Conservation (phyloP, 129 eudicot genomes). For the Centaurea solstitialis region DNA sequence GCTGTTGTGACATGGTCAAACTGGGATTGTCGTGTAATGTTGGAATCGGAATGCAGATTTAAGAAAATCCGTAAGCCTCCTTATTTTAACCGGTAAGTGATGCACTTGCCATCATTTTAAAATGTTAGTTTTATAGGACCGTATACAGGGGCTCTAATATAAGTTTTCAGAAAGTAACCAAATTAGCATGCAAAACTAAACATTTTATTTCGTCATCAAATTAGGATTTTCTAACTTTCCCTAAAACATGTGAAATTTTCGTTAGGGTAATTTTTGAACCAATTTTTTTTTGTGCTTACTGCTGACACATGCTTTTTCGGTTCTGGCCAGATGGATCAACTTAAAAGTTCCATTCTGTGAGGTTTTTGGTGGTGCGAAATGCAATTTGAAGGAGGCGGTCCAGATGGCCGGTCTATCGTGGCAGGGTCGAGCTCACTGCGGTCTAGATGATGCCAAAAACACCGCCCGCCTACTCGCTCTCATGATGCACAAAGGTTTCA, state of each 20-base stretch:
- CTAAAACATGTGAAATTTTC: neutral
- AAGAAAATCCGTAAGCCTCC: constrained; percentile 89
- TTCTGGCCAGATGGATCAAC: constrained; percentile 77
- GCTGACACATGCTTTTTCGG: neutral
- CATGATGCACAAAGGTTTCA: constrained; percentile 77
- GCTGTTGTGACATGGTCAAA: constrained; percentile 99
- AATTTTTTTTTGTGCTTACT: neutral
- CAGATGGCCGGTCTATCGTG: constrained; percentile 83
- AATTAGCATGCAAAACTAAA: neutral
- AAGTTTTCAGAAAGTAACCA: neutral
- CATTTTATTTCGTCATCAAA: neutral
- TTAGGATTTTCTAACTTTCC: neutral
- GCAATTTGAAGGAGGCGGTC: constrained; percentile 96
- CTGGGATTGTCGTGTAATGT: constrained; percentile 96
- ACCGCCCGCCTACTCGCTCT: constrained; percentile 82
- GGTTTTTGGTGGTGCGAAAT: constrained; percentile 67
- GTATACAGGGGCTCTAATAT: neutral
- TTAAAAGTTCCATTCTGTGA: constrained; percentile 81
- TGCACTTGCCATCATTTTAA: constrained; percentile 1
- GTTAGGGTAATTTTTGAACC: neutral
- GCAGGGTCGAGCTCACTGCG: constrained; percentile 98
- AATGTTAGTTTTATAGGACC: neutral
- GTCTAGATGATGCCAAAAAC: constrained; percentile 93
- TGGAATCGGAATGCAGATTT: constrained; percentile 96
- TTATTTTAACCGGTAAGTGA: constrained; percentile 72